Evolutionary conservation across 768 basidiomycete genomes (phyloP).

Genomic region (Boletus speciosus): DNA sequence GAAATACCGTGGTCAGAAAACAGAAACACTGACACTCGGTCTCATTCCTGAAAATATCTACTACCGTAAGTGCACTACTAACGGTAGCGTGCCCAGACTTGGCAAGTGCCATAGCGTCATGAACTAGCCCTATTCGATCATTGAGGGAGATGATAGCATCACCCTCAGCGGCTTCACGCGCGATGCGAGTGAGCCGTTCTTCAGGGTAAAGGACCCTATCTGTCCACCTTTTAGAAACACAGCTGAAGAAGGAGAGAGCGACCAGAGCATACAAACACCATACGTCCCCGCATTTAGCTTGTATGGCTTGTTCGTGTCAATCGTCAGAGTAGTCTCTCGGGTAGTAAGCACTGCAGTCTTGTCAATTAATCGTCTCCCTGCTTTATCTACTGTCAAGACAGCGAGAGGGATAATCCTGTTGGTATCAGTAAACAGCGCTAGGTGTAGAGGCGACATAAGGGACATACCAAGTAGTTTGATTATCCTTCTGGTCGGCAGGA

Average conservation of each 20-base stretch:
- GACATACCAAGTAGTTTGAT: constrained; percentile 78
- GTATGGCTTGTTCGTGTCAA: constrained; percentile 77
- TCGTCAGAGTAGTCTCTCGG: constrained; percentile 60
- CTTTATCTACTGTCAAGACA: constrained; percentile 57
- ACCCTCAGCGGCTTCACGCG: constrained; percentile 68
- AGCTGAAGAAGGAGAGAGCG: background rate
- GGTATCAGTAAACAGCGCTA: background rate
- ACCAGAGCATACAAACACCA: constrained; percentile 73
- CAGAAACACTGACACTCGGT: constrained; percentile 58
- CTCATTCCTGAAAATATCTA: constrained; percentile 68
- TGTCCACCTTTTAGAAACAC: constrained; percentile 25
- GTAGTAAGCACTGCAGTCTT: constrained; percentile 60
- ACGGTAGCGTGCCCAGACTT: constrained; percentile 76
- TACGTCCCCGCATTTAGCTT: constrained; percentile 89
- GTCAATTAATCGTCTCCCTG: constrained; percentile 58
- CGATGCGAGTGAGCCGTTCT: constrained; percentile 74
- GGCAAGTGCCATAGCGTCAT: constrained; percentile 77
- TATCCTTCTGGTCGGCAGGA: constrained; percentile 71
- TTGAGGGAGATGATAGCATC: constrained; percentile 69
- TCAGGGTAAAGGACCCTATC: constrained; percentile 86
- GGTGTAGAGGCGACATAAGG: background rate
- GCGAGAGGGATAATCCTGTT: constrained; percentile 78
- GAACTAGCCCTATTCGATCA: constrained; percentile 86
- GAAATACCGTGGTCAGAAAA: background rate
- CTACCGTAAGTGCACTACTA: constrained; percentile 72